Base-by-base conservation (phyloP, 257 asterid species). In the Fraxinus anomala region DNA sequence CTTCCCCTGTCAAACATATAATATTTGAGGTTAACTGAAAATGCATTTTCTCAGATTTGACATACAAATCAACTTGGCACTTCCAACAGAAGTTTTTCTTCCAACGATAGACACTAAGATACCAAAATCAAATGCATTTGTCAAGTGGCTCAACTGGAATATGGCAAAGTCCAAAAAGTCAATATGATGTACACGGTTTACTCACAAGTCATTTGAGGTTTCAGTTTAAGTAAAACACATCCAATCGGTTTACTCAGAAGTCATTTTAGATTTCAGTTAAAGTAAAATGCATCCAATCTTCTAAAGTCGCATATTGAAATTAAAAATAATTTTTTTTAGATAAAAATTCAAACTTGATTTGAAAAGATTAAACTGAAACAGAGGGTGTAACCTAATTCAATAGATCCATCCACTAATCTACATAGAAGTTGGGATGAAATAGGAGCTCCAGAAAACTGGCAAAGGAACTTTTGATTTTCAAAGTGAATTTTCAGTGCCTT, bases 1-100 rank as follows among this genome's bases (percentile, higher is more conserved):
- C 73, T 77, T 83, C 79, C 72, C 76, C 93, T 89, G 90, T 80
- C 80, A 72, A 82, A 56, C 65, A 82, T n/a, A 71, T 66, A 68
- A n/a, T 21, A 31, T 13, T 59, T 47, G 77, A 74, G 23, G 39
- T 65, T 42, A 31, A 61, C 30, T 12, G 67, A 30, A 28, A 54
- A 23, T 33, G 33, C 67, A 47, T 66, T 47, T 72, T 72, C 17
- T 61, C 68, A 24, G 65, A 19, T 16, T 51, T 70, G 78, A 56
- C 74, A 65, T 44, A 37, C 34, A 23, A 66, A 36, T 71, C 54
- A 69, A 59, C 36, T 19, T 54, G 6, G 26, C 65, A 54, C 24
- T 19, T n/a, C 65, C 65, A 54, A 54, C 9, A 16, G 24, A 54
- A 54, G 8, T 17, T 54, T 54, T 19, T 19, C 65, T 54, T 54